phyloP scores from a whole-genome alignment of 192 early-diverging fungal species.

The Entophlyctis luteolus region DNA sequence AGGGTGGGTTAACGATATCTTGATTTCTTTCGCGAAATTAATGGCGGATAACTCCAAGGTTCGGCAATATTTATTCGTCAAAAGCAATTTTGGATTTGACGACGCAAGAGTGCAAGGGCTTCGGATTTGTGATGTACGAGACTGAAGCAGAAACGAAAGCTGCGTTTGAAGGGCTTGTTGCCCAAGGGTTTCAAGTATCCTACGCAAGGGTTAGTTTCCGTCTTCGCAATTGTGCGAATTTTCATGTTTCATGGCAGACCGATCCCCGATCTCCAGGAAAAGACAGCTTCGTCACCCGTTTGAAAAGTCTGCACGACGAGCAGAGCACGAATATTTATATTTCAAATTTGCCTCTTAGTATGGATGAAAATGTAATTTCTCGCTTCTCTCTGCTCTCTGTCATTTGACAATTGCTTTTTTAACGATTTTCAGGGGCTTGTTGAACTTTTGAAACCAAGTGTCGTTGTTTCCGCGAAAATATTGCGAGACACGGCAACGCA shows the following conservation, averaged over 20 bases:
- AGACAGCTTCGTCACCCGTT: constrained; percentile 31
- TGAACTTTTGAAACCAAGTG: constrained; percentile 61
- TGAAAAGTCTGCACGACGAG: constrained; percentile 62
- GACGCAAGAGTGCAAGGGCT: constrained; percentile 78
- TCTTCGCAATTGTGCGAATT: neutral
- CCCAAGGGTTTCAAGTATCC: constrained; percentile 62
- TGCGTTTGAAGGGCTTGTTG: constrained; percentile 68
- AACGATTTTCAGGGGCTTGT: constrained; percentile 46
- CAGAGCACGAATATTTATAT: constrained; percentile 75
- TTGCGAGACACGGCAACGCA: constrained; percentile 63
- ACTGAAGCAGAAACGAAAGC: constrained; percentile 58
- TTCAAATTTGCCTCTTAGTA: constrained; percentile 69
- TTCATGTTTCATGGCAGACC: neutral
- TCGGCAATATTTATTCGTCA: constrained; percentile 69
- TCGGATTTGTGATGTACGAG: constrained; percentile 82
- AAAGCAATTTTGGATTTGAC: constrained; percentile 78
- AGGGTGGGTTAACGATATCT: constrained; percentile 46
- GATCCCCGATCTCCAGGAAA: constrained; percentile 16
- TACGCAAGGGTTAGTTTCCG: constrained; percentile 57
- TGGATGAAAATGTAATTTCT: constrained; percentile 62
- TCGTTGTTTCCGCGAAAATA: constrained; percentile 70
- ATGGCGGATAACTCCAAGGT: constrained; percentile 35
- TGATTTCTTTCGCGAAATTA: neutral
- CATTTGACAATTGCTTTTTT: neutral
- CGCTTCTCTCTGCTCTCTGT: neutral